Evolutionary conservation across 2,329 filamentous ascomycete species (phyloP).

Genomic region (Pleoardoris graminearum): DNA sequence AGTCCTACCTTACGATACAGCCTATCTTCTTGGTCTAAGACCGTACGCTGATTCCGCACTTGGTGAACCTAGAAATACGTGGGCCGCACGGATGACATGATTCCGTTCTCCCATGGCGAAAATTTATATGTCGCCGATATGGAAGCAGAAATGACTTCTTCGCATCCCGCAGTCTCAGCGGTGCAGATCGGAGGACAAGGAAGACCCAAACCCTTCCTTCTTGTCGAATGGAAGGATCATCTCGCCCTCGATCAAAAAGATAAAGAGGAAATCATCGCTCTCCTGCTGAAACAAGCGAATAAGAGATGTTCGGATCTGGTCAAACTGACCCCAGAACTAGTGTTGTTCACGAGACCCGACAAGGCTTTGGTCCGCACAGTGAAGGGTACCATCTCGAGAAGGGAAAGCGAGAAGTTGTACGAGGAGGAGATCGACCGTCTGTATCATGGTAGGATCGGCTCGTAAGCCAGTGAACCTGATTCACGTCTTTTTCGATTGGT

Average conservation of each 20-base stretch:
- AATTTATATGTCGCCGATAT: constrained; percentile 42
- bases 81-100: constrained; percentile 50
- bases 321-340: background rate
- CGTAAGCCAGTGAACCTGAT: background rate
- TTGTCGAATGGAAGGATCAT: constrained; percentile 10
- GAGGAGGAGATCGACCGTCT: constrained; percentile 8
- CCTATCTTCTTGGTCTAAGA: background rate
- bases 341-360: constrained; percentile 1
- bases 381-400: constrained; percentile 8
- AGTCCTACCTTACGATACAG: background rate
- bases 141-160: constrained; percentile 8
- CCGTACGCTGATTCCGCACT: background rate
- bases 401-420: constrained; percentile 7
- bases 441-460: background rate
- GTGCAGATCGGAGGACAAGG: constrained; percentile 16
- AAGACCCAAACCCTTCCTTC: constrained; percentile 9
- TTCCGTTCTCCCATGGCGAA: constrained; percentile 57
- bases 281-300: constrained; percentile 15
- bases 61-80: constrained; percentile 10
- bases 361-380: constrained; percentile 9
- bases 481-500: background rate
- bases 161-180: background rate
- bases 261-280: background rate
- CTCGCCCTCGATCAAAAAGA: background rate
- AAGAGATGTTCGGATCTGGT: constrained; percentile 5